Evolutionary conservation across 2,329 filamentous ascomycete species (phyloP).

Genomic region (Ceratocystis papillata): DNA sequence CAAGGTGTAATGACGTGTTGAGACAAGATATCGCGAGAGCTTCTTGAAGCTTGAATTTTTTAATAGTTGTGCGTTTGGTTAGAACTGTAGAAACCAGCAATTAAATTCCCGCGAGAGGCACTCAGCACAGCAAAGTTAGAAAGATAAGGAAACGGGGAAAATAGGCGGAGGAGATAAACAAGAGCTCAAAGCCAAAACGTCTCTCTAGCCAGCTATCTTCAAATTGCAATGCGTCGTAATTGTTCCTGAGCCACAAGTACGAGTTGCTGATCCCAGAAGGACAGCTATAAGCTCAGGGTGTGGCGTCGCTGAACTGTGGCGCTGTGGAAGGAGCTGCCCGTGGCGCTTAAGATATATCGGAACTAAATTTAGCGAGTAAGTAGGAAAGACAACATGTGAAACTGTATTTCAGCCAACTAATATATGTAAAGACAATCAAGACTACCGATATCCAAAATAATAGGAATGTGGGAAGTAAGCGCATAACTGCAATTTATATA

Average conservation of each 20-base stretch:
- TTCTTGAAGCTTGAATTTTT: slow-evolving; percentile 1
- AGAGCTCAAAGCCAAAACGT: slow-evolving; percentile 11
- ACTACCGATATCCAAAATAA: too few relatives aligned
- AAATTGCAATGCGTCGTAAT: slow-evolving; percentile 2
- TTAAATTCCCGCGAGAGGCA: slow-evolving; percentile 5
- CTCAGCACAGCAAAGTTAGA: neutral
- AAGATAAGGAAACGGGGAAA: neutral
- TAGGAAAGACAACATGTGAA: neutral
- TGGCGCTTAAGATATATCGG: neutral
- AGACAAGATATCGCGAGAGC: slow-evolving; percentile 6
- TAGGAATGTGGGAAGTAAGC: too few relatives aligned
- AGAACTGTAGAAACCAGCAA: slow-evolving; percentile 15
- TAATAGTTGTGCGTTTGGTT: neutral
- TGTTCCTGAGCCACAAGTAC: neutral
- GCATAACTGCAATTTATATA: neutral
- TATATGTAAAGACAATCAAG: neutral
- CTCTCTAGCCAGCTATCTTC: slow-evolving; percentile 6
- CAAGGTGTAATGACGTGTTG: slow-evolving; percentile 15
- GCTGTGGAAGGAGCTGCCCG: neutral
- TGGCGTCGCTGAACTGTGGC: slow-evolving; percentile 8
- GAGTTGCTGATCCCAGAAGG: slow-evolving; percentile 9
- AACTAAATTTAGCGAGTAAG: too few relatives aligned
- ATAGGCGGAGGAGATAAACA: neutral
- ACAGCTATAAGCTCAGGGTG: slow-evolving; percentile 17
- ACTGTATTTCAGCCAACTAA: neutral